Percentiles rank a stretch among this genome's conserved stretches.
phyloP scores from a whole-genome alignment of 352 stramenopile genomes.

The Nothophytophthora sp. region DNA sequence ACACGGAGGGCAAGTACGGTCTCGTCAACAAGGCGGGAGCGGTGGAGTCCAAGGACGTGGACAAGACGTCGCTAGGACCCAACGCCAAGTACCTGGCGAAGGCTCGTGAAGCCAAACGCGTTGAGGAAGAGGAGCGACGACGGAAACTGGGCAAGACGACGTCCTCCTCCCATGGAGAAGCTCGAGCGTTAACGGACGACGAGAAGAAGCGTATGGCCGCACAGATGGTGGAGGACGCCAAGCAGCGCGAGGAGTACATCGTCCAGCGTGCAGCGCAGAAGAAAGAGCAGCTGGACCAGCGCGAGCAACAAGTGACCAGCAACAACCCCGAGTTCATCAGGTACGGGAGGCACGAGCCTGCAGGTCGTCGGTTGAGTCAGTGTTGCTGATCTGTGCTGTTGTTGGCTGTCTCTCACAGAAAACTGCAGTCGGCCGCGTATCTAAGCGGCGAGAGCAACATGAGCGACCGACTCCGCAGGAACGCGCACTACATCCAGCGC shows the following conservation, averaged over 20 bases:
- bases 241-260: slow-evolving; percentile 67
- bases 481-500: slow-evolving; percentile 86
- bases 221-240: slow-evolving; percentile 79
- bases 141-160: slow-evolving; percentile 69
- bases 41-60: slow-evolving; percentile 69
- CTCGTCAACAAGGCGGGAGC: slow-evolving; percentile 59
- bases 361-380: no score
- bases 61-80: slow-evolving; percentile 75
- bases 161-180: slow-evolving; percentile 14
- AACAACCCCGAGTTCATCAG: slow-evolving; percentile 80
- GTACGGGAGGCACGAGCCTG: no score
- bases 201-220: slow-evolving; percentile 59
- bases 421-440: slow-evolving; percentile 81
- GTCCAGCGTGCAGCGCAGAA: slow-evolving; percentile 50
- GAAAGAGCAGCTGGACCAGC: slow-evolving; percentile 53
- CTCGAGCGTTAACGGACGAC: slow-evolving; percentile 43
- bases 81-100: slow-evolving; percentile 78
- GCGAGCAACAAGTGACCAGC: slow-evolving; percentile 41
- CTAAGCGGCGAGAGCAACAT: slow-evolving; percentile 61
- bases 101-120: slow-evolving; percentile 63
- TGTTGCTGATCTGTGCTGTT: slow-evolving; percentile 6
- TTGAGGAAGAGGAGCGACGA: slow-evolving; percentile 70
- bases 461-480: slow-evolving; percentile 72
- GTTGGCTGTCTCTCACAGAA: slow-evolving; percentile 28
- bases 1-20: slow-evolving; percentile 55